A percentile compares a stretch with the other conserved stretches of the same genome.
These are phyloP conservation scores for Solanum dulcamara DNA, from an alignment of 257 asterid species.

Conservation along the genomic window DNA sequence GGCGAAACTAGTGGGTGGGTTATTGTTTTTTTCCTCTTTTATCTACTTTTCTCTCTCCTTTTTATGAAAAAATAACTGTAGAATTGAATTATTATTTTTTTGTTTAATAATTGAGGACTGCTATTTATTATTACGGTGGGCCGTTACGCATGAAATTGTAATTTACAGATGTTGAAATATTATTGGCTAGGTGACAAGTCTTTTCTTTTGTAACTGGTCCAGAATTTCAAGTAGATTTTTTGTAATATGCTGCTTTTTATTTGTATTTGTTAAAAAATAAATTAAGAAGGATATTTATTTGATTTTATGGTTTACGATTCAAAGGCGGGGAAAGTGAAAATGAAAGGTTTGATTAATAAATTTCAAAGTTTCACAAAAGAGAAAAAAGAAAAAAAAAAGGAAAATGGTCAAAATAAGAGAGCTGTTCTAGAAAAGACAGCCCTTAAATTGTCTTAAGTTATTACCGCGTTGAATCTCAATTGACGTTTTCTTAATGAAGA, in stretches of 20 bases:
- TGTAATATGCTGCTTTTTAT: not conserved
- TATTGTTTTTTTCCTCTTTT: slow-evolving; percentile 21
- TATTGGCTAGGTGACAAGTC: not conserved
- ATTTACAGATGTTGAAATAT: not conserved
- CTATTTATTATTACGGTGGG: slow-evolving; percentile 24
- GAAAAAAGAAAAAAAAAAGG: not conserved
- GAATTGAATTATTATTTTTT: not conserved
- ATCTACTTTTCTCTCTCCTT: not conserved
- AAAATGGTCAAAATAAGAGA: not conserved
- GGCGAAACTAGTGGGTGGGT: slow-evolving; percentile 77
- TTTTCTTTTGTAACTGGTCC: slow-evolving; percentile 5
- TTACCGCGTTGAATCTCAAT: not conserved
- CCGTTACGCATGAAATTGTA: slow-evolving; percentile 39
- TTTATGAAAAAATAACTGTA: not conserved
- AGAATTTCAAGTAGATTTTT: not conserved
- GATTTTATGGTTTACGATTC: slow-evolving; percentile 20
- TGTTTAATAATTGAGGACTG: not conserved
- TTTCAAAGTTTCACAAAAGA: not conserved
- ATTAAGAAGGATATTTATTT: not conserved
- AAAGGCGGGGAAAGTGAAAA: not conserved
- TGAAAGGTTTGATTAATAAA: not conserved
- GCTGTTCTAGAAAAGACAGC: slow-evolving; percentile 15
- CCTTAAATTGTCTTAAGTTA: not conserved
- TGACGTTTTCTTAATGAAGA: not conserved
- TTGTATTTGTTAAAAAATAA: not conserved